Conservation (phyloP, 805 yeast genomes). For the Suhomyces vadensis region DNA sequence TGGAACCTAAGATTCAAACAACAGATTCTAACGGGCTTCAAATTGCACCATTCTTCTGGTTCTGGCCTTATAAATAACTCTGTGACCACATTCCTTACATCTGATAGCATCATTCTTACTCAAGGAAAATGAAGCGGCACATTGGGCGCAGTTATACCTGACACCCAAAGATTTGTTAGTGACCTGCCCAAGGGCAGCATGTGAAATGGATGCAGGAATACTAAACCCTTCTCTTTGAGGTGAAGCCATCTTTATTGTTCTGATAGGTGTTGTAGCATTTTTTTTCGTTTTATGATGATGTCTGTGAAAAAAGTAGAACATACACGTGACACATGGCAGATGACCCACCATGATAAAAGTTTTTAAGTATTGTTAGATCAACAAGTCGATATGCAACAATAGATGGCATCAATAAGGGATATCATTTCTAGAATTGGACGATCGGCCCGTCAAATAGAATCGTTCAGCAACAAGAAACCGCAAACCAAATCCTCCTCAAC, state of each 20-base stretch:
- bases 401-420: conserved; percentile 35
- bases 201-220: conserved; percentile 71
- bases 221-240: conserved; percentile 83
- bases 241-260: conserved; percentile 36
- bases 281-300: neutral
- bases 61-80: conserved; percentile 95
- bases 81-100: conserved; percentile 98
- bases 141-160: conserved; percentile 93
- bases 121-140: conserved; percentile 85
- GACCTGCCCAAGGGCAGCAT: conserved; percentile 83
- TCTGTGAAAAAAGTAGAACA: neutral
- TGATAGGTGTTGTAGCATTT: neutral
- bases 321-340: neutral
- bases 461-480: conserved; percentile 9
- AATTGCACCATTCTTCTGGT: conserved; percentile 88
- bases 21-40: conserved; percentile 36
- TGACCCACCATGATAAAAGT: neutral
- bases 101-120: conserved; percentile 95
- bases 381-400: neutral
- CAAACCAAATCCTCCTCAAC: neutral
- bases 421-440: conserved; percentile 37
- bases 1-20: neutral
- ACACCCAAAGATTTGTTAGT: conserved; percentile 69
- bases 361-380: neutral
- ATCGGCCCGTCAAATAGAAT: conserved; percentile 28